Base-by-base conservation (phyloP, 306 rosid species). In the Quercus parvula region DNA sequence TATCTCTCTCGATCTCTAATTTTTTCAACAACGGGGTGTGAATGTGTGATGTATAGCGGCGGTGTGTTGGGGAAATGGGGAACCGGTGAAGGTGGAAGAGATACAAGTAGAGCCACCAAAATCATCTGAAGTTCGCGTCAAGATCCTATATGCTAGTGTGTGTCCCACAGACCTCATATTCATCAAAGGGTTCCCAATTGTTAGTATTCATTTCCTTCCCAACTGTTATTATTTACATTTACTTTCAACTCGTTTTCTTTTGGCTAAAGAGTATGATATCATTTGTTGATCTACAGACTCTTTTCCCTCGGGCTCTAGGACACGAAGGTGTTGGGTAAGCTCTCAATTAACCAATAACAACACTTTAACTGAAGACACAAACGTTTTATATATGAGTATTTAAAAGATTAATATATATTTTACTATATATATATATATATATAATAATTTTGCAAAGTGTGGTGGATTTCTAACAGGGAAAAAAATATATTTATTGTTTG, bases 251-350 rank as follows among this genome's bases (percentile, higher is more conserved):
- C 52, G 11, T 46, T 46, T 44, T 46, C 52, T 46, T 58, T 22
- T 10, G 66, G 31, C 17, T 7, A 11, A 1, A 10, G 66, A 13
- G 66, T 58, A 8, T 58, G 28, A 22, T 4, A 10, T 58, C 24
- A 2, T 58, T 58, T 55, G 4, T 49, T 52, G 56, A 3, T 73
- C 66, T 75, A 62, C 85, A 90, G 88, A 71, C 68, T 19, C 68
- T 58, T 15, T 87, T 72, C 79, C 93, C 90, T 63, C 68, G 81
- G 68, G 88, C 83, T 57, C 76, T 82, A 46, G 93, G 93, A 4
- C 93, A 90, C 18, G 94, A 90, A 81, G 94, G 94, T 58, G 85
- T 90, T 49, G 94, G 94, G 93, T 87, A 73, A 31, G 75, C 52
- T 31, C 51, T 6, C 27, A 10, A 63, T 5, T 14, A 38, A 38